Base-by-base conservation (phyloP, 2,329 filamentous ascomycete species). In the Epichloe sibirici region DNA sequence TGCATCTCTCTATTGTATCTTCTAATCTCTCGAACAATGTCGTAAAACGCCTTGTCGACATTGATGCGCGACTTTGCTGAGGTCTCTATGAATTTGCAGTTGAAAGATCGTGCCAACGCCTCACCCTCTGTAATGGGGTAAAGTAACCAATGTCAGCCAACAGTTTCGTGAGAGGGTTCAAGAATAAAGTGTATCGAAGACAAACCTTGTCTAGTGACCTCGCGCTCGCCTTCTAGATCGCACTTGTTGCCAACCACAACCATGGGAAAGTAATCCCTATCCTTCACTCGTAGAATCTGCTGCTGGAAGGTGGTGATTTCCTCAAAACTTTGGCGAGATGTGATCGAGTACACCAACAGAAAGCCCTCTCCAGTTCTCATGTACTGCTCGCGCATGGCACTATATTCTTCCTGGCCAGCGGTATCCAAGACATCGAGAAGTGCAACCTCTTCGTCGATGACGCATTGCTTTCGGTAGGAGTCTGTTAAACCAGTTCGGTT, bases 181-280 rank as follows among this genome's bases (percentile, higher is more conserved):
- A 38, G 39, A 45, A 54, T 49, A 15, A 47, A 52, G 28, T n/a
- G 2, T 13, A 21, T 44, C 5, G 5, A 35, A 35, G 17, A 45
- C 82, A 58, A 79, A 95, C 91, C 91, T 82, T 94, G 85, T 74
- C 86, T 85, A 58, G 88, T 86, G 55, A 98, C 93, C 64, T 91
- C 87, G 66, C 93, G 82, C 73, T 98, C 91, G 62, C 78, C 77
- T 66, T 96, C 91, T 69, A 98, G 75, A 88, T 98, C 93, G 74
- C 91, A 96, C 79, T 98, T 98, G 82, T 98, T 98, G 63, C 90
- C 93, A 43, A 97, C 93, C 45, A 98, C 88, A 54, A 97, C 95
- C 77, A 98, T 97, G 62, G 93, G 93, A 77, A 98, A 98, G 71
- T 96, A 95, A 74, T 98, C 93, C 82, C 95, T 97, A 76, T 97